Conservation (phyloP, 176 grass and related monocot species). For the Thalia dealbata region DNA sequence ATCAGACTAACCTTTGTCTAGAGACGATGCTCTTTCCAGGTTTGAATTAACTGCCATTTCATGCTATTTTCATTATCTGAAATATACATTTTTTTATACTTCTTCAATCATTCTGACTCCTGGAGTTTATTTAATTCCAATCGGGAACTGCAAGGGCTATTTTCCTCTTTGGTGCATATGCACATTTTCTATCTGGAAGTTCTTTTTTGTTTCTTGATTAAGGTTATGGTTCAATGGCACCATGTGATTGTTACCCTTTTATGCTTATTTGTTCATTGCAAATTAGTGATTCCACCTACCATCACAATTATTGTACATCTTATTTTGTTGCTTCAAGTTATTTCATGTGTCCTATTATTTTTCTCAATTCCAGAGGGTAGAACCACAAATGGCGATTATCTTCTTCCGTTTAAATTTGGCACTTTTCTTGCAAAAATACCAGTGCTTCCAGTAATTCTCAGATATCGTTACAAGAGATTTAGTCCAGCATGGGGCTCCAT, state of each 20-base stretch:
- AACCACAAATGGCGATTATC: slow-evolving; percentile 93
- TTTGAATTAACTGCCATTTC: slow-evolving; percentile 19
- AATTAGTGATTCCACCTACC: too few species aligned
- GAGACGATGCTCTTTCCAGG: slow-evolving; percentile 95
- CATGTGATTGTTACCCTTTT: too few species aligned
- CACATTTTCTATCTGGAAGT: too few species aligned
- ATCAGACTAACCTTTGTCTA: slow-evolving; percentile 44
- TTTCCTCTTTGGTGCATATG: too few species aligned
- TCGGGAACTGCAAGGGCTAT: too few species aligned
- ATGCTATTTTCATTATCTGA: not conserved
- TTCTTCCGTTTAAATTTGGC: slow-evolving; percentile 87
- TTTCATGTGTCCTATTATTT: not conserved
- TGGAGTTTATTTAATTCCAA: too few species aligned
- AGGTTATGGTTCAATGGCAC: too few species aligned
- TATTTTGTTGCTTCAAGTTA: not conserved
- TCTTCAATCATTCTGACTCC: too few species aligned
- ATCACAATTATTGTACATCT: not conserved
- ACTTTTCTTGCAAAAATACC: slow-evolving; percentile 78
- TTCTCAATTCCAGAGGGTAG: slow-evolving; percentile 62
- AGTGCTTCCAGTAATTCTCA: slow-evolving; percentile 76
- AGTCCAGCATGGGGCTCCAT: slow-evolving; percentile 98
- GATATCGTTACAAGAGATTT: slow-evolving; percentile 81
- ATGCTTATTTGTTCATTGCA: too few species aligned
- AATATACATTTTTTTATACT: not conserved
- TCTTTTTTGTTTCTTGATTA: too few species aligned